A percentile compares a stretch with the other conserved stretches of the same genome.
Conservation (phyloP, 345 rosid genomes). For the Sonneratia alba region DNA sequence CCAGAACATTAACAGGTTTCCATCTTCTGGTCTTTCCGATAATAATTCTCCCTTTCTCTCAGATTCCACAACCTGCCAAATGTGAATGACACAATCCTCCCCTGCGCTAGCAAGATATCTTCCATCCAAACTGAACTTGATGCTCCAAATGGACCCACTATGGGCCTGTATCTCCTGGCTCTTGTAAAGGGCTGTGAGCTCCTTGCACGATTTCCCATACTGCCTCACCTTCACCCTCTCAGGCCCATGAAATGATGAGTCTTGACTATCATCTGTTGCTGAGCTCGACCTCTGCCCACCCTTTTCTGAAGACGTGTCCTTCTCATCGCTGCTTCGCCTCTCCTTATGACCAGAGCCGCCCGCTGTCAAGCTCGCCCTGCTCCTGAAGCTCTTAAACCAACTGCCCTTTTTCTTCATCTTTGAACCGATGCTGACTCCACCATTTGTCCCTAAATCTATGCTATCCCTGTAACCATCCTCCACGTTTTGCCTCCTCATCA, state of each 20-base stretch:
- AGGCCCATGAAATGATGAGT: conserved; percentile 69
- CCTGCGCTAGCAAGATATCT: conserved; percentile 94
- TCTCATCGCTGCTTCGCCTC: conserved; percentile 85
- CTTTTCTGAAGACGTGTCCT: conserved; percentile 78
- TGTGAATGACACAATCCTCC: conserved; percentile 80
- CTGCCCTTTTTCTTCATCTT: conserved; percentile 71
- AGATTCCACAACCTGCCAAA: conserved; percentile 67
- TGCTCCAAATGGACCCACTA: conserved; percentile 86
- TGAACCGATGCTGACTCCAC: conserved; percentile 20
- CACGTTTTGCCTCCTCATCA: conserved; percentile 91
- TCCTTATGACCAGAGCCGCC: conserved; percentile 32
- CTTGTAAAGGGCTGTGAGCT: conserved; percentile 71
- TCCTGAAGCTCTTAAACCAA: conserved; percentile 75
- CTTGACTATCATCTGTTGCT: conserved; percentile 92
- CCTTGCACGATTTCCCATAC: conserved; percentile 75
- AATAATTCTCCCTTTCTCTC: conserved; percentile 84
- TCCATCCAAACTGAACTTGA: conserved; percentile 92
- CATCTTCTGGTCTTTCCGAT: conserved; percentile 71
- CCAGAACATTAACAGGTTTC: conserved; percentile 38
- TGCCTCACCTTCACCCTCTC: conserved; percentile 84
- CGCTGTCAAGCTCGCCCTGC: conserved; percentile 55
- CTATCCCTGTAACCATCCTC: conserved; percentile 53
- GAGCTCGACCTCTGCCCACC: conserved; percentile 93
- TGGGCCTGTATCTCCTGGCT: conserved; percentile 94
- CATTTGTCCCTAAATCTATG: conserved; percentile 28